These are phyloP conservation scores for Ceratobasidium sp. DNA, from an alignment of 1,284 basidiomycete species.

Conservation along the genomic window DNA sequence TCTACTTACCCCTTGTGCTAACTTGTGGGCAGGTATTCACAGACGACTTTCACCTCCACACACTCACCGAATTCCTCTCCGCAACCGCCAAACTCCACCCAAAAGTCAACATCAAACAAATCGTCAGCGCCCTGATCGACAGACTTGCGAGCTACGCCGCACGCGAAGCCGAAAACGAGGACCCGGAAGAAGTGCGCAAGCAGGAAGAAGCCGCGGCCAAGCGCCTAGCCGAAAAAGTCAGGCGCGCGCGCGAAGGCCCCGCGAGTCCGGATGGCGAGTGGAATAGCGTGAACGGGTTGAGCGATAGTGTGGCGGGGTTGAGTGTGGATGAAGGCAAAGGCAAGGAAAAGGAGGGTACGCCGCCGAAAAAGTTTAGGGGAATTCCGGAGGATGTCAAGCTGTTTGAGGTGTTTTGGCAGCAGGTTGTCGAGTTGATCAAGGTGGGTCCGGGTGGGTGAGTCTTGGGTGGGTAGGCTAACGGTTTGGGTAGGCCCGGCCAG, in stretches of 20 bases:
- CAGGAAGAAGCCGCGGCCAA: conserved; percentile 90
- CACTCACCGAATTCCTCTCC: conserved; percentile 89
- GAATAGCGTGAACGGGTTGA: conserved; percentile 38
- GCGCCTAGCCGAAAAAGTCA: conserved; percentile 84
- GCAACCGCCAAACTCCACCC: conserved; percentile 93
- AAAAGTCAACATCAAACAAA: conserved; percentile 95
- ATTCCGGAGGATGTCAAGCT: conserved; percentile 90
- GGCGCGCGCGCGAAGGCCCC: conserved; percentile 61
- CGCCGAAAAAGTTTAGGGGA: conserved; percentile 83
- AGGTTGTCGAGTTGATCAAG: conserved; percentile 96
- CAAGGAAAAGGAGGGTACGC: conserved; percentile 51
- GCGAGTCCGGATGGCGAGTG: conserved; percentile 46
- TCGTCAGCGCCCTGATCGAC: conserved; percentile 95
- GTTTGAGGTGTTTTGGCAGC: conserved; percentile 97
- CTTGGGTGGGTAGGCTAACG: conserved; percentile 14
- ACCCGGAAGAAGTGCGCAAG: conserved; percentile 86
- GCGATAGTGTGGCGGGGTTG: conserved; percentile 44
- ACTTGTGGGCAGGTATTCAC: conserved; percentile 76
- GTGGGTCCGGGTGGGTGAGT: conserved; percentile 51
- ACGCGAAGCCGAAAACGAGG: conserved; percentile 90
- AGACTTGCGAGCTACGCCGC: conserved; percentile 93
- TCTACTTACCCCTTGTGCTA: neutral
- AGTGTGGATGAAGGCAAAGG: conserved; percentile 61
- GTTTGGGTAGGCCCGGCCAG: conserved; percentile 80
- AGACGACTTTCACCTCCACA: conserved; percentile 94